Evolutionary conservation across 495 filamentous ascomycete species (phyloP), one percentile per base, ranked within the genome.

Genomic region (Parathielavia hyrcaniae): DNA sequence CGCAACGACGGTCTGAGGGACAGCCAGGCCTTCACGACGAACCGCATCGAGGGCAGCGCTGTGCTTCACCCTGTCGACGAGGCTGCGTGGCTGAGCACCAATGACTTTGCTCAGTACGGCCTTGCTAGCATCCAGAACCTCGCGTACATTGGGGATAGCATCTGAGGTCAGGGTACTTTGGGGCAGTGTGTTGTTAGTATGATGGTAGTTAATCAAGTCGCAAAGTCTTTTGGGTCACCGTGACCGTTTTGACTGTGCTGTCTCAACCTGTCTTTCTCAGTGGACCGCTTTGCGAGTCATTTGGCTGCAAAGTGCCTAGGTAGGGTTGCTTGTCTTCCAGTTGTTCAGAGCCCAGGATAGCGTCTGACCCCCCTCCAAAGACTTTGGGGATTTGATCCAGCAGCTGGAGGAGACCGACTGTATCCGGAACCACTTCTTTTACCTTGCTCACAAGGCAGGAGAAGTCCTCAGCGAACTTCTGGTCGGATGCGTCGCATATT

Each of bases 401-500:
- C 34, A 51, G 17, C 11, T 51, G n/a, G 17, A 5, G n/a, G 17
- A 51, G 19, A 20, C 39, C 34, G 4, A 17, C 35, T 16, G 49
- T 39, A 17, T 39, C 17, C 23, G n/a, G 17, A 12, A 51, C 5
- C 10, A 23, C 49, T 5, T 3, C 12, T 13, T 17, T 13, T 5
- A 34, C 49, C 34, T 14, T 51, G 10, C 13, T 13, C 5, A 19
- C 34, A 38, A 39, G 34, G 4, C 3, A 19, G 5, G 10, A 20
- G 11, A 53, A 23, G 6, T 44, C 16, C 16, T 43, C 50, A 14
- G 48, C 48, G 34, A 58, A 52, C 22, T 9, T 12, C 19, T 22
- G 41, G 17, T 19, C 32, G 7, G 45, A 5, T 0, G 22, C 12
- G 12, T 64, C 61, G 23, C 61, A 66, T 6, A 66, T 53, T 43